Base-by-base conservation (phyloP, 2,329 filamentous ascomycete genomes). In the Penicillium sp. region DNA sequence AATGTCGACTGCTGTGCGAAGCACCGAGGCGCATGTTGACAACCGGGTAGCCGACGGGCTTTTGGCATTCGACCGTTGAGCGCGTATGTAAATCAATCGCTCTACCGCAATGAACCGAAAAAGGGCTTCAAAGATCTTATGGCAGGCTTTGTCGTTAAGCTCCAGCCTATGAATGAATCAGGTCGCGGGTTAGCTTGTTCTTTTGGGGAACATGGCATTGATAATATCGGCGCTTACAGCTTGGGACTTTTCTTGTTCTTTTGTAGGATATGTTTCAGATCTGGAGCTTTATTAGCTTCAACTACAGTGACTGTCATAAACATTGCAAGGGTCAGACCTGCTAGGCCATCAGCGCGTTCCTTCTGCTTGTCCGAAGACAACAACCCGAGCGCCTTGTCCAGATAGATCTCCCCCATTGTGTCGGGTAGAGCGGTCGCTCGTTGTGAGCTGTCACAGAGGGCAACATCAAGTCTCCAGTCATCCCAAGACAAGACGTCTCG, bases 101-200 rank as follows among this genome's bases (percentile, higher is more conserved):
- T 96, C 92, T 14, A 82, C 75, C 84, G 84, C 70, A 83, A 88
- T 82, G 63, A 87, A 87, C 55, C 84, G 83, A 70, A 97, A 96
- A 2, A 98, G 79, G 1, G 86, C 84, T 69, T 97, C 92, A 67
- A 91, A 91, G 44, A 97, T 87, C 59, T 85, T 84, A 70, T 95
- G 89, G 66, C 90, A 96, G n/a, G 85, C 84, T 71, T 89, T 90
- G 71, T 96, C 91, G 47, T 83, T 84, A 36, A 96, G 79, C 74
- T 61, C 77, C 77, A 64, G 51, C 57, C 47, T 52, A 40, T 4
- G 46, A 31, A 24, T 18, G 22, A 43, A 56, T 18, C 40, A 36
- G 27, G 19, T 16, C 49, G 18, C 33, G 43, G 22, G 27, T 60
- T 49, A 55, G 56, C 27, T 35, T 27, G n/a, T 33, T 18, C 36